Evolutionary conservation across 768 basidiomycete genomes (phyloP), one percentile per base, ranked within the genome.

Genomic region (Amanita polypyramis): DNA sequence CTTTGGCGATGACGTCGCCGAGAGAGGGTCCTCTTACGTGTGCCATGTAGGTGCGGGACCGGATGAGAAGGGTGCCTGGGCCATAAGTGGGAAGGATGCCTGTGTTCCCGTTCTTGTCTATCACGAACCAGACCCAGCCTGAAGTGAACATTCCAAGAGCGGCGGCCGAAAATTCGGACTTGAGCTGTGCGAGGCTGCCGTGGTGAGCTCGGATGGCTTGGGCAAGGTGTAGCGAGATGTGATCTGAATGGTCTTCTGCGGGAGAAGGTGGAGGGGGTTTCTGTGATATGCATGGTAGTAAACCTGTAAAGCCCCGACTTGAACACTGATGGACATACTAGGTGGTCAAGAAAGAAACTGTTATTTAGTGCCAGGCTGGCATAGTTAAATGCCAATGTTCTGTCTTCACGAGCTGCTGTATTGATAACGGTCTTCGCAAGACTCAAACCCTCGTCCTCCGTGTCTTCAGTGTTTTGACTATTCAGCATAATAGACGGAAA

Each of bases 361-460:
- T 96, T 98, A 68, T 98, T 99, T 52, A 97, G 69, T 4, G 95
- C 89, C 40, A 90, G 76, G 53, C 85, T 85, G 3, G 94, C 92
- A 59, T 94, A 92, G 65, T 88, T 95, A 65, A 93, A 98, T 20
- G 79, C 77, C 45, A 94, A 65, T 1, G 79, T 73, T 45, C 79
- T 66, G 19, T 75, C 68, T 36, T 75, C 76, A 25, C 77, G 66
- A 12, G 67, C 56, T 0, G 90, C 77, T 8, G 85, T 78, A 30
- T 74, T 72, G 27, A 89, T 72, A 20, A 95, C 75, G 19, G 85
- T 85, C 58, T 91, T 80, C 0, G 76, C 74, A 27, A 94, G 75
- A 43, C 69, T 75, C 56, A 69, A 64, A 53, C 70, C 72, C 54
- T 76, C 75, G 50, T 76, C 68, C 2, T 70, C 67, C 20, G 80